These are phyloP conservation scores for Cruciata laevipes DNA, from an alignment of 257 asterid species.

Conservation along the genomic window DNA sequence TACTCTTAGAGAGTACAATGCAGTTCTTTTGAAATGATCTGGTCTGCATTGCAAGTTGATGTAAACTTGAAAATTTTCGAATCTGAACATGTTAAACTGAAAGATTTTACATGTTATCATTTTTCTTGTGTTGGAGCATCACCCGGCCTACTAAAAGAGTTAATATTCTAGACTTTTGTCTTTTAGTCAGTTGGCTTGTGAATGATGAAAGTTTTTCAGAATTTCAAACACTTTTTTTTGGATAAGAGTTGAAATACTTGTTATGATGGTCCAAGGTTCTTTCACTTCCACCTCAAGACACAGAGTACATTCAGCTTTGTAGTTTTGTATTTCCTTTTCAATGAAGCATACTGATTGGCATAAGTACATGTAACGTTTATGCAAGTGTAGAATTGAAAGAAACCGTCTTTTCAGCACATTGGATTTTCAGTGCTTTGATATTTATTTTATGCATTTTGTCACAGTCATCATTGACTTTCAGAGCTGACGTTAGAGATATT, in stretches of 20 bases:
- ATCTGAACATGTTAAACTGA: too few relatives aligned
- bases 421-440: neutral
- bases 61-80: too few relatives aligned
- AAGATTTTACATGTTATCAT: too few relatives aligned
- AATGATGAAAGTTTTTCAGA: too few relatives aligned
- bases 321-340: neutral
- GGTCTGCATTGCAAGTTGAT: too few relatives aligned
- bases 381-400: neutral
- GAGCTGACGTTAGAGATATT: neutral
- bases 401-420: neutral
- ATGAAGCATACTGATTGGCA: neutral
- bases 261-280: neutral
- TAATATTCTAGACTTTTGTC: too few relatives aligned
- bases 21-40: too few relatives aligned
- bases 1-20: too few relatives aligned
- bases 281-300: neutral
- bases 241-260: neutral
- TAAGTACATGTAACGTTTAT: neutral
- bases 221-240: neutral
- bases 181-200: too few relatives aligned
- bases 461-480: neutral
- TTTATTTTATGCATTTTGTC: too few relatives aligned
- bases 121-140: too few relatives aligned
- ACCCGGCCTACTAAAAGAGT: too few relatives aligned
- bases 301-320: neutral